Base-by-base conservation (phyloP, 805 yeast genomes). In the Maudiozyma saulgeensis region DNA sequence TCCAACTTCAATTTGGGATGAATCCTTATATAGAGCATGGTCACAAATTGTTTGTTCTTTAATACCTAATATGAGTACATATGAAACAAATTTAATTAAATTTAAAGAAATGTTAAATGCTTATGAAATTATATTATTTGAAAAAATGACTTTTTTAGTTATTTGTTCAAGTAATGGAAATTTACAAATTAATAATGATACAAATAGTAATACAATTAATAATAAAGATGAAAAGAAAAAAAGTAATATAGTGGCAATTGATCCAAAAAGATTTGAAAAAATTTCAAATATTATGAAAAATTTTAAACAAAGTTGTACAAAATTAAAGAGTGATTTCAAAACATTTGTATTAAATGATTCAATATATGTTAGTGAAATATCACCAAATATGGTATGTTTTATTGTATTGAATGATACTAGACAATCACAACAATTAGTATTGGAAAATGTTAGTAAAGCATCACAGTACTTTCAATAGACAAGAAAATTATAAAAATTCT, bases 1-100 rank as follows among this genome's bases (percentile, higher is more conserved):
- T 63, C 91, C 96, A 6, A 93, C 98, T 0, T 87, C 96, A 1
- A 91, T 91, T 50, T 91, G 98, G 98, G 97, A 91, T 68, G 98
- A 91, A 66, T 81, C 91, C 60, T 72, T 91, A 51, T 93, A 91
- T 66, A 90, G 86, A 65, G 99, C 99, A 1, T 93, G 99, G 99
- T 87, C 96, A 2, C 86, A 82, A 45, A 91, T 93, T 51, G 97
- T 93, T 35, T 90, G 98, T 62, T 85, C 96, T 1, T 74, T 93
- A 56, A 91, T 93, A 50, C 97, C 99, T 13, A 91, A 93, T 60
- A 90, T 91, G 78, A 75, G 79, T 38, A 69, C 81, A 15, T 85
- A 88, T 60, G 91, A 91, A 65, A 78, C 78, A 50, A 84, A 87
- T 61, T 72, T 93, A 51, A 69, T 81, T 44, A 82, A 80, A 56